Evolutionary conservation across 2,329 filamentous ascomycete genomes (phyloP).

Genomic region (Stachybotrys elegans): DNA sequence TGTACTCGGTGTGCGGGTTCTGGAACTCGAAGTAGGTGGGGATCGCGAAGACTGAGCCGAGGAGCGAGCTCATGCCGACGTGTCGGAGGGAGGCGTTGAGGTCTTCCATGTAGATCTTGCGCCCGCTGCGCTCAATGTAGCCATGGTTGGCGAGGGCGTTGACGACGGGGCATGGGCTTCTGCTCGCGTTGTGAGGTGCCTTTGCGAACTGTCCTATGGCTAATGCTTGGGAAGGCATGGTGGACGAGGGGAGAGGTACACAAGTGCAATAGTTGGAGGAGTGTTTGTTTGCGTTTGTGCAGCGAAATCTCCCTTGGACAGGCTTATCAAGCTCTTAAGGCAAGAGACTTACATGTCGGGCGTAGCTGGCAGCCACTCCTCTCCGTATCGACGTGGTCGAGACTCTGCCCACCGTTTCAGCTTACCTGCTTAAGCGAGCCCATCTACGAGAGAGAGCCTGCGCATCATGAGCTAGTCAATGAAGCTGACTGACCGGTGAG

Average conservation of each 20-base stretch:
- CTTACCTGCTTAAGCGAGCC: too few relatives aligned
- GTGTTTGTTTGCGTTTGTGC: too few relatives aligned
- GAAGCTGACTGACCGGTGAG: too few relatives aligned
- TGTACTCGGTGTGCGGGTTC: neutral
- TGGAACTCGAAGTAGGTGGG: constrained; percentile 6
- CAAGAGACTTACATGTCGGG: neutral
- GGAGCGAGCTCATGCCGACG: constrained; percentile 5
- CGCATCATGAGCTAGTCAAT: too few relatives aligned
- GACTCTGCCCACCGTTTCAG: too few relatives aligned
- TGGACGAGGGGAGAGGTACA: too few relatives aligned
- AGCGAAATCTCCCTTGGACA: too few relatives aligned
- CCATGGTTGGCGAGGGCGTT: constrained; percentile 40
- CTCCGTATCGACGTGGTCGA: neutral
- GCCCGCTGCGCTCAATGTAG: constrained; percentile 34
- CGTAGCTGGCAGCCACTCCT: neutral
- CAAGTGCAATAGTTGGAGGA: too few relatives aligned
- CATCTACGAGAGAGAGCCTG: too few relatives aligned
- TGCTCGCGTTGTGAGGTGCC: constrained; percentile 1
- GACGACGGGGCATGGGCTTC: constrained; percentile 33
- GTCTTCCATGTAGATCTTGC: constrained; percentile 23
- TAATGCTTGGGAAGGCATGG: neutral
- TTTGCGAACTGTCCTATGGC: neutral
- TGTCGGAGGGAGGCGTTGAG: constrained; percentile 3
- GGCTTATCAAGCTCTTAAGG: neutral
- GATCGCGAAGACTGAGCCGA: constrained; percentile 2